Evolutionary conservation across 208 protist genomes (phyloP), one percentile per base, ranked within the genome.

Genomic region (Trypanosoma theileri): DNA sequence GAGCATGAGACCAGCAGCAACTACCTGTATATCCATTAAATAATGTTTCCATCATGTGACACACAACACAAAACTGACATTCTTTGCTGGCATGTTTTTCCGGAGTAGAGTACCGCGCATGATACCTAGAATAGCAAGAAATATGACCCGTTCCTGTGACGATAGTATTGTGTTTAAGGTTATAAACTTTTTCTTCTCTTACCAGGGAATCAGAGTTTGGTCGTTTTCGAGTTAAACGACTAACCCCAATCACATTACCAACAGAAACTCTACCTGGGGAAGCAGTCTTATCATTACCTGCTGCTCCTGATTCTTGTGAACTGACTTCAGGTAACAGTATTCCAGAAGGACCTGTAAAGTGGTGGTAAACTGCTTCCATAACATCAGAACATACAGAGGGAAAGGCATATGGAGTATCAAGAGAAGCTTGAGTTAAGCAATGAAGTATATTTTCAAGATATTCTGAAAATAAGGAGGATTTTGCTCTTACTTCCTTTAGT

Each of bases 11-110:
- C 80, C 83, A 93, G n/a, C 28, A 31, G 66, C 87, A 93, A 41
- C 75, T 52, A 3, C 42, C 28, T 44, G 14, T 82, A 22, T 69
- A 80, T 26, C 74, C 79, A 26, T 84, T 79, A 67, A 93, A 93
- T 52, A 93, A 35, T 14, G 79, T 69, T 53, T 93, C 87, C 74
- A 93, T 80, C 61, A 90, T 59, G 68, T 93, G 87, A 48, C 87
- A 93, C 24, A 77, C 71, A 3, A 79, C 71, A 55, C 87, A 93
- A 66, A 86, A 91, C 1, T 40, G 71, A 68, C 87, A 93, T 56
- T 72, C 66, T 4, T 54, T 41, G 44, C 81, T 86, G 3, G 83
- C 86, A 62, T 83, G 80, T 41, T 74, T 81, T 24, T 70, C 35
- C 3, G 69, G 26, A 10, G 65, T 71, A 24, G 76, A 77, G 71